Base-by-base conservation (phyloP, 495 filamentous ascomycete genomes). In the Rhizodiscina lignyota region DNA sequence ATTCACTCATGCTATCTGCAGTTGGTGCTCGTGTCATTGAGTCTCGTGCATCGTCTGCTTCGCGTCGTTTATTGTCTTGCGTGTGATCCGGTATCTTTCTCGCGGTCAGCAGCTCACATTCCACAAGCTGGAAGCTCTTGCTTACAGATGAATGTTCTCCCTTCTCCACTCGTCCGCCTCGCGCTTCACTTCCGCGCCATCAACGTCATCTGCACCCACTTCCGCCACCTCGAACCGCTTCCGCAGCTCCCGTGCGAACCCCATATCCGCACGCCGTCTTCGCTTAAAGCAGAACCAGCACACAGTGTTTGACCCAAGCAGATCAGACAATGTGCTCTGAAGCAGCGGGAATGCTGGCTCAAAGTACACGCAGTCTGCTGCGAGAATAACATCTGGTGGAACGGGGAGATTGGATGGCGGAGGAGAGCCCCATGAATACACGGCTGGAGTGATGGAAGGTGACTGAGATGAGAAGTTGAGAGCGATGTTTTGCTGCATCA, bases 251-350 rank as follows among this genome's bases (percentile, higher is more conserved):
- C 62, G 66, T 45, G 68, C 55, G 37, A 68, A 68, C 10, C 51
- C 48, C 34, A 63, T 37, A 48, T 68, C 64, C 18, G 64, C 64
- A 39, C 63, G 32, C 39, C 89, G 70, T 41, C 89, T 66, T 57
- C 77, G 84, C 60, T 92, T 94, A 60, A 81, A 94, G 59, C 87
- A 96, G 61, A 97, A 97, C 56, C 82, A 94, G 47, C 86, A 74
- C 3, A 79, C 62, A 1, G 83, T 60, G 4, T 57, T 45, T 16
- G 58, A 49, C 18, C 59, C 59, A 29, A 65, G 53, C 3, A 68
- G 40, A 32, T 63, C 54, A 20, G 50, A 32, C 43, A 97, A 53
- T n/a, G 89, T 94, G 41, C 72, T 56, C 44, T 85, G 64, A 21
- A 97, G 64, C 20, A 92, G 63, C 29, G 85, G 84, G 51, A 96